Percentiles rank a stretch among this genome's conserved stretches.
These are phyloP conservation scores for Quaeritorhiza haematococci DNA, from an alignment of 371 early-diverging fungal genomes.

Conservation along the genomic window DNA sequence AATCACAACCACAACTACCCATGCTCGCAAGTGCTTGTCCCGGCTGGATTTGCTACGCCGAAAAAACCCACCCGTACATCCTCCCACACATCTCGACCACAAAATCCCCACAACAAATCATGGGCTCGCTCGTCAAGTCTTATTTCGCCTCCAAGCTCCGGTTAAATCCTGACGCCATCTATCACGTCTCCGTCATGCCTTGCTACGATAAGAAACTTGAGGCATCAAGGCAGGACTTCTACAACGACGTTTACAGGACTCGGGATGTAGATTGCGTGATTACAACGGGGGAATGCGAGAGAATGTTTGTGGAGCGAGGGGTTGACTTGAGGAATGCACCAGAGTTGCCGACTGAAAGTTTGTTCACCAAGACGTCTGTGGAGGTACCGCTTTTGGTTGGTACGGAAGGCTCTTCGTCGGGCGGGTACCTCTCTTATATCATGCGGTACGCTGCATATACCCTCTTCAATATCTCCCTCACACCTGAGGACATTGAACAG, in stretches of 20 bases:
- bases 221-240: constrained; percentile 88
- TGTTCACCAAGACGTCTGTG: background rate
- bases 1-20: constrained; percentile 55
- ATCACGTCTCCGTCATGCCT: constrained; percentile 92
- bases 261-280: constrained; percentile 94
- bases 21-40: constrained; percentile 83
- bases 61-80: constrained; percentile 88
- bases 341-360: constrained; percentile 9
- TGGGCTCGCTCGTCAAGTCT: constrained; percentile 87
- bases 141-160: constrained; percentile 63
- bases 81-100: constrained; percentile 77
- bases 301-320: constrained; percentile 67
- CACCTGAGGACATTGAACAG: constrained; percentile 28
- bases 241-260: constrained; percentile 65
- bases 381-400: constrained; percentile 36
- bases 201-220: constrained; percentile 98
- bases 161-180: constrained; percentile 58
- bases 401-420: constrained; percentile 76
- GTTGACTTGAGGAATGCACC: background rate
- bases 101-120: constrained; percentile 93
- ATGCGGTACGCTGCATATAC: constrained; percentile 73
- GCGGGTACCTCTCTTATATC: constrained; percentile 85
- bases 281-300: constrained; percentile 80
- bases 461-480: constrained; percentile 61
- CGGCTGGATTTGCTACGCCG: constrained; percentile 97